Conservation (phyloP, 148 eudicot species). For the Silene uniflora region DNA sequence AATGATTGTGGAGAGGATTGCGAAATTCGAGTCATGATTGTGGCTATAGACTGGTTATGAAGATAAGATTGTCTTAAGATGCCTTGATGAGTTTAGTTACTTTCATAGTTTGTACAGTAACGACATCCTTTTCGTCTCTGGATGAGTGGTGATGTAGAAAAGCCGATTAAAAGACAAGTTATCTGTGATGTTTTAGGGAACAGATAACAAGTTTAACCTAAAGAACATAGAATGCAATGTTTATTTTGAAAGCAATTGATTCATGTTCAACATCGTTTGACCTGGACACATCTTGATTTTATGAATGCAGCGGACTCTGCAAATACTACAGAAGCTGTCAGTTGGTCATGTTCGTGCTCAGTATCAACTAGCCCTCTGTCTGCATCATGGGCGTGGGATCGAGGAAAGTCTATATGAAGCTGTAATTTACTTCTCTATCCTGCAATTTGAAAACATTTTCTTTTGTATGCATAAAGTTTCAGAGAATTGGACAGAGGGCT, state of each 20-base stretch:
- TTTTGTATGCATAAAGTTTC: background rate
- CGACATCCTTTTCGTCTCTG: background rate
- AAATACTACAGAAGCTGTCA: constrained; percentile 55
- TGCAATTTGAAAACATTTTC: background rate
- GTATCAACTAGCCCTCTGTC: constrained; percentile 86
- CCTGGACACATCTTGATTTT: constrained; percentile 5
- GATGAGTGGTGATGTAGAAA: constrained; percentile 1
- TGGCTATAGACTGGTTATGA: background rate
- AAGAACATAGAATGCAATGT: background rate
- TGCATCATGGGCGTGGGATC: constrained; percentile 70
- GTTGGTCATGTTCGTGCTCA: constrained; percentile 86
- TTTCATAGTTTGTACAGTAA: background rate
- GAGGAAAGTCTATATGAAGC: constrained; percentile 50
- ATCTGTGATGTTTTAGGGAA: background rate
- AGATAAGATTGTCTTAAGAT: background rate
- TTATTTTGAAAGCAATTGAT: constrained; percentile 40
- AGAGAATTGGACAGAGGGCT: background rate
- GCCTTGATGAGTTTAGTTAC: background rate
- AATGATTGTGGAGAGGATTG: too few species aligned
- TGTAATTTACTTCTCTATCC: constrained; percentile 36
- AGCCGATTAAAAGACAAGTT: background rate
- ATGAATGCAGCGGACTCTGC: constrained; percentile 57
- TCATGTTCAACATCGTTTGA: constrained; percentile 12
- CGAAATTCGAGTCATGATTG: too few species aligned
- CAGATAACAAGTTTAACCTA: background rate